A percentile compares a stretch with the other conserved stretches of the same genome.
phyloP scores from a whole-genome alignment of 1,284 basidiomycete genomes.

The Nidula niveotomentosa region DNA sequence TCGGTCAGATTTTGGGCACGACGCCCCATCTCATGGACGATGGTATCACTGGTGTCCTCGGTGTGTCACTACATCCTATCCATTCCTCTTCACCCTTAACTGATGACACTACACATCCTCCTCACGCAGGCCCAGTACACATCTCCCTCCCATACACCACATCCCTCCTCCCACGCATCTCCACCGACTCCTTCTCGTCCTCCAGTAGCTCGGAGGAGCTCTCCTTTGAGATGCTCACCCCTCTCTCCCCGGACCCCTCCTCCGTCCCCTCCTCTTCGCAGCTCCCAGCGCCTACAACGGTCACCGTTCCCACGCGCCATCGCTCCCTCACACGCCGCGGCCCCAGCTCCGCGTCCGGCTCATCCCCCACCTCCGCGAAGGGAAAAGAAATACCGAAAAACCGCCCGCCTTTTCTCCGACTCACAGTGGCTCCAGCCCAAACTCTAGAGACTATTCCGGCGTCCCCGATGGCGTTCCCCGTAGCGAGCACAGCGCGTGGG shows the following conservation, averaged over 20 bases:
- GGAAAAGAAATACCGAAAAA: too few relatives aligned
- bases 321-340: too few relatives aligned
- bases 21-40: constrained; percentile 59
- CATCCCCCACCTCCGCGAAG: too few relatives aligned
- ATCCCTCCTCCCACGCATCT: constrained; percentile 12
- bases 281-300: not conserved
- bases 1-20: constrained; percentile 57
- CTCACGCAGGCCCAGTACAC: not conserved
- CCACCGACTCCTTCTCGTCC: constrained; percentile 23
- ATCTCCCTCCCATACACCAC: constrained; percentile 3
- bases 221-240: not conserved
- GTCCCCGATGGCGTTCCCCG: constrained; percentile 9
- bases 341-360: too few relatives aligned
- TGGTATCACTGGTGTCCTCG: constrained; percentile 9
- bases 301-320: not conserved
- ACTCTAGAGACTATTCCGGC: constrained; percentile 22
- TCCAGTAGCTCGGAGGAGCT: constrained; percentile 15
- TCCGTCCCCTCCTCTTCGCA: too few relatives aligned
- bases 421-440: not conserved
- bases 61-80: constrained; percentile 11
- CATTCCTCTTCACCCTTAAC: not conserved
- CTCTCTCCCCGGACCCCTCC: not conserved
- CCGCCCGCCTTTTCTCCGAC: not conserved
- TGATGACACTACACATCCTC: constrained; percentile 12
- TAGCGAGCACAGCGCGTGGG: too few relatives aligned